Base-by-base conservation (phyloP, 805 yeast species). In the Tetrapisispora arboricola region DNA sequence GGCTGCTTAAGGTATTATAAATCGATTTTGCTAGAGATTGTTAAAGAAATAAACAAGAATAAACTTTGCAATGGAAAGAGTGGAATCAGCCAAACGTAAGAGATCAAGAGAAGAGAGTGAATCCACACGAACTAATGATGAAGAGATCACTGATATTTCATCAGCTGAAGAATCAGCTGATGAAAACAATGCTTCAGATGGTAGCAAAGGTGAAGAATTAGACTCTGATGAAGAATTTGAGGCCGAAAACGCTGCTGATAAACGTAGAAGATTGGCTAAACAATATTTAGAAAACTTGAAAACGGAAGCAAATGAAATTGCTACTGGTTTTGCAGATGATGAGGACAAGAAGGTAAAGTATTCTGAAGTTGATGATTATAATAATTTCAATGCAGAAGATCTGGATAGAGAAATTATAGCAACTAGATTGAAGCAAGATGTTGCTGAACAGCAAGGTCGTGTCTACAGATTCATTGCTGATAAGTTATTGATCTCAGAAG, bases 221-320 rank as follows among this genome's bases (percentile, higher is more conserved):
- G 75, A 73, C 13, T 77, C 82, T 12, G 90, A 81, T 25, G 92
- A 80, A 49, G 94, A 81, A 50, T 76, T 78, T 48, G 76, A 67
- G 13, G 71, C 70, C 15, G 97, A 90, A 61, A 75, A 76, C 36
- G 94, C 88, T 8, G 94, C 95, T 0, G 98, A 92, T 55, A 87
- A 85, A 63, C 76, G 98, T 63, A 76, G 98, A 64, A 71, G 97
- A 55, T 70, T 92, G 44, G 97, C 97, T 15, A 87, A 87, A 61
- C 92, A 88, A 61, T 92, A 92, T 61, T 67, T 92, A 47, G 87
- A 81, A 35, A 83, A 82, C 54, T 65, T 92, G 54, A 77, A 83
- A 57, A 64, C 67, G 3, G 85, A 81, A 46, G 72, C 70, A 16
- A 72, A 66, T 20, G 64, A 59, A 2, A 63, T 63, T 32, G 69